These are phyloP conservation scores for Recurvomyces mirabilis DNA, from an alignment of 495 filamentous ascomycete genomes.

Conservation along the genomic window DNA sequence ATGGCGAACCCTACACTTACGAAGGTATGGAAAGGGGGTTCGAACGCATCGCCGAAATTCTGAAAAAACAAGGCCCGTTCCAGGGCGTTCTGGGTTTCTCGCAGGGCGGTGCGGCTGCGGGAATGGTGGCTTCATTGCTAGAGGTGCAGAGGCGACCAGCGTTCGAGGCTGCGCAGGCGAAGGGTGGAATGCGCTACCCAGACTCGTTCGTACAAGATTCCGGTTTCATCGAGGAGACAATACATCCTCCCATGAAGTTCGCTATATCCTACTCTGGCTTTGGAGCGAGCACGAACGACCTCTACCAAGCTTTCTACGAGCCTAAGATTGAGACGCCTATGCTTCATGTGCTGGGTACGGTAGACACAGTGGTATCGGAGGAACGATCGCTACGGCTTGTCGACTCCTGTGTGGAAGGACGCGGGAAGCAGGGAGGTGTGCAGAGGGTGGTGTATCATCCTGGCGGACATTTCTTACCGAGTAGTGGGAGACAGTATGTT, in stretches of 20 bases:
- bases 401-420: conserved; percentile 45
- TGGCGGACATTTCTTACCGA: conserved; percentile 85
- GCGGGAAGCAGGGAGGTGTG: conserved; percentile 38
- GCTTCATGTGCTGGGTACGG: conserved; percentile 67
- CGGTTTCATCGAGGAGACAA: conserved; percentile 25
- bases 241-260: conserved; percentile 60
- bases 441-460: conserved; percentile 65
- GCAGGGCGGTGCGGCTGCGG: conserved; percentile 34
- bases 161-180: conserved; percentile 31
- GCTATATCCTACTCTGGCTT: conserved; percentile 74
- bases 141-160: conserved; percentile 43
- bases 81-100: conserved; percentile 36
- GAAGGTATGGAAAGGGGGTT: conserved; percentile 56
- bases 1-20: conserved; percentile 45
- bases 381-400: conserved; percentile 51
- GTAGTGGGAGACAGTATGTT: conserved; percentile 61
- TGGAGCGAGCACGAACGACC: conserved; percentile 42
- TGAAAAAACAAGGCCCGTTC: conserved; percentile 39
- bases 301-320: conserved; percentile 61
- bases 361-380: conserved; percentile 88
- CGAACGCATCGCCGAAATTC: conserved; percentile 42
- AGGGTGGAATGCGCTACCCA: conserved; percentile 38
- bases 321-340: conserved; percentile 65
- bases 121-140: conserved; percentile 54
- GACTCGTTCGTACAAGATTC: conserved; percentile 38